phyloP scores from a whole-genome alignment of 2,329 filamentous ascomycete species.

The Aaosphaeria arxii region DNA sequence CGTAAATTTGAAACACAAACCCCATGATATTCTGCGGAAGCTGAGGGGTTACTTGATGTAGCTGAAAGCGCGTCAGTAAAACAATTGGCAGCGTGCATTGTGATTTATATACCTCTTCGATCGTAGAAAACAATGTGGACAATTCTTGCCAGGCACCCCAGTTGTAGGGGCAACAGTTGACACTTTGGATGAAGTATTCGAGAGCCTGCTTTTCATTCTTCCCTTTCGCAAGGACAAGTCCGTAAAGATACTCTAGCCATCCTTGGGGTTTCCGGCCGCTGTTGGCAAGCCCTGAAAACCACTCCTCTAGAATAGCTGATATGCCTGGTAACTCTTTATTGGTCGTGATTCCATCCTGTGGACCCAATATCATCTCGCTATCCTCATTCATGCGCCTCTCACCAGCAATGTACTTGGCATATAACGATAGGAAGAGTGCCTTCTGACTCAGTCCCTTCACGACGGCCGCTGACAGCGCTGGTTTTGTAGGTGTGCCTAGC shows the following conservation, averaged over 20 bases:
- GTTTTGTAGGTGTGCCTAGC: slow-evolving; percentile 36
- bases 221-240: slow-evolving; percentile 82
- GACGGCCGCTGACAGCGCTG: slow-evolving; percentile 26
- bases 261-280: slow-evolving; percentile 69
- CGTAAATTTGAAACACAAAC: slow-evolving; percentile 89
- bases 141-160: slow-evolving; percentile 98
- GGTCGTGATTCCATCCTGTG: slow-evolving; percentile 77
- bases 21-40: slow-evolving; percentile 89
- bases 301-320: slow-evolving; percentile 72
- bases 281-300: slow-evolving; percentile 65
- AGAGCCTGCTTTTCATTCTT: slow-evolving; percentile 86
- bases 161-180: slow-evolving; percentile 88
- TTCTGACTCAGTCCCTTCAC: slow-evolving; percentile 72
- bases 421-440: slow-evolving; percentile 85
- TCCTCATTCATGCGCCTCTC: slow-evolving; percentile 97
- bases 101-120: slow-evolving; percentile 66
- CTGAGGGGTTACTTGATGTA: slow-evolving; percentile 67
- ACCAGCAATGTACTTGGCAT: slow-evolving; percentile 87
- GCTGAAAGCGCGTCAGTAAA: slow-evolving; percentile 42
- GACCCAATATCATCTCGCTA: slow-evolving; percentile 94
- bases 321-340: slow-evolving; percentile 84
- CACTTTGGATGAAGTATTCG: slow-evolving; percentile 81
- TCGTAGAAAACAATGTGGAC: slow-evolving; percentile 71
- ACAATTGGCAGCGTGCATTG: slow-evolving; percentile 19
- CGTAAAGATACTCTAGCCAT: slow-evolving; percentile 94